phyloP scores from a whole-genome alignment of 495 filamentous ascomycete genomes.

The Evansstolkia leycettana region DNA sequence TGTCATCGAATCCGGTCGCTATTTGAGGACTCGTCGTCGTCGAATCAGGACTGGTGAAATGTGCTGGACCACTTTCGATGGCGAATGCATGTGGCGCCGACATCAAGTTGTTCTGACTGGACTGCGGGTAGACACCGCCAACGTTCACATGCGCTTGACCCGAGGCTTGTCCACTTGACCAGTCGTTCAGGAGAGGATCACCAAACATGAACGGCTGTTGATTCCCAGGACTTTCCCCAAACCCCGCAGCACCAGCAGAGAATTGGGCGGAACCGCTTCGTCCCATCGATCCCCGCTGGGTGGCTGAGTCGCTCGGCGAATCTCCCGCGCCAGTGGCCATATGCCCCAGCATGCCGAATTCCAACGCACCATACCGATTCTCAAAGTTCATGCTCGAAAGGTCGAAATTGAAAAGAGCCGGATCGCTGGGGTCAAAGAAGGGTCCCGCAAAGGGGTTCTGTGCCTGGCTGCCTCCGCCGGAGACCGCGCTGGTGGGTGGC shows the following conservation, averaged over 20 bases:
- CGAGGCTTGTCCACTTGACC: constrained; percentile 27
- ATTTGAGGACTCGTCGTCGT: constrained; percentile 37
- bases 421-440: constrained; percentile 81
- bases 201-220: constrained; percentile 37
- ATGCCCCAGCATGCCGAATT: constrained; percentile 89
- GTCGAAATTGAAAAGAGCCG: constrained; percentile 86
- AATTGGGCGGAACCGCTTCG: constrained; percentile 36
- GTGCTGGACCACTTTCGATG: constrained; percentile 53
- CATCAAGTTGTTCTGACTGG: constrained; percentile 25
- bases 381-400: constrained; percentile 89
- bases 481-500: constrained; percentile 19
- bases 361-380: constrained; percentile 84
- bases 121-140: constrained; percentile 23
- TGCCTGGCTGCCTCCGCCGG: constrained; percentile 16
- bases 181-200: constrained; percentile 35
- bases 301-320: constrained; percentile 52
- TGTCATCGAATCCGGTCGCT: constrained; percentile 26
- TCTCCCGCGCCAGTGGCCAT: constrained; percentile 81
- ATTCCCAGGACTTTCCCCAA: constrained; percentile 31
- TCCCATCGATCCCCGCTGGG: constrained; percentile 36
- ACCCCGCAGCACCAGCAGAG: constrained; percentile 21
- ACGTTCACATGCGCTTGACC: constrained; percentile 29
- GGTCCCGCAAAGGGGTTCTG: constrained; percentile 42
- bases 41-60: constrained; percentile 48
- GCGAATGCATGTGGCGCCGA: constrained; percentile 53